A percentile compares a stretch with the other conserved stretches of the same genome.
phyloP scores from a whole-genome alignment of 805 yeast species.

The Spathaspora hagerdaliae region DNA sequence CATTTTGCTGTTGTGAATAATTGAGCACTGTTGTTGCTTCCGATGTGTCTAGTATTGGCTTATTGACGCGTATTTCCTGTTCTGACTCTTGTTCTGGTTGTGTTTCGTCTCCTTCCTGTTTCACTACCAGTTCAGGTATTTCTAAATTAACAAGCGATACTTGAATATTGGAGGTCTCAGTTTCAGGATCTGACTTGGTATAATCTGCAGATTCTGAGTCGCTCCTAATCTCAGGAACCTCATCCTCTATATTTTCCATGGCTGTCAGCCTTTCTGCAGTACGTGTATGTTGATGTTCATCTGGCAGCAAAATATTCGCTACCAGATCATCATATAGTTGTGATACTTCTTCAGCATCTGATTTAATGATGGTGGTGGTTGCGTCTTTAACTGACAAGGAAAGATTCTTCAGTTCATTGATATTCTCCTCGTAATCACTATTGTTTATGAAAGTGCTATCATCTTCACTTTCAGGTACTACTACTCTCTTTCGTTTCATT shows the following conservation, averaged over 20 bases:
- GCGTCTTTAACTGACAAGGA: neutral
- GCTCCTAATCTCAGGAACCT: neutral
- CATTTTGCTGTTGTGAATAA: constrained; percentile 5
- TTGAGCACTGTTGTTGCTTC: constrained; percentile 3
- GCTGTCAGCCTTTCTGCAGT: neutral
- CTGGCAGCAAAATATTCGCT: too few species aligned
- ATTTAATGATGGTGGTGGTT: neutral
- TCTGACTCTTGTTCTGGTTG: neutral
- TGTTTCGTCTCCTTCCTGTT: neutral
- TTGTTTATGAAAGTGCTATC: constrained; percentile 34
- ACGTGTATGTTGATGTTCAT: too few species aligned
- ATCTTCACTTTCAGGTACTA: constrained; percentile 12
- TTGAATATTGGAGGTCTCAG: neutral
- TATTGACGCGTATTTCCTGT: neutral
- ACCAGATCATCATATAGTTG: constrained; percentile 13
- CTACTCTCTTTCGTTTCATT: constrained; percentile 6
- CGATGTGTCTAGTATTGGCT: neutral
- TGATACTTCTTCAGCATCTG: constrained; percentile 7
- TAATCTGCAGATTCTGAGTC: constrained; percentile 14
- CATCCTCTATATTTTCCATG: neutral
- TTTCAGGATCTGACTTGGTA: constrained; percentile 8
- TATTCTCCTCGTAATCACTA: constrained; percentile 26
- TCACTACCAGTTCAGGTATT: neutral
- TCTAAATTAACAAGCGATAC: neutral
- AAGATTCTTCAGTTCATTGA: neutral